Base-by-base conservation (phyloP, 352 stramenopile species). In the Phytophthora boehmeriae region DNA sequence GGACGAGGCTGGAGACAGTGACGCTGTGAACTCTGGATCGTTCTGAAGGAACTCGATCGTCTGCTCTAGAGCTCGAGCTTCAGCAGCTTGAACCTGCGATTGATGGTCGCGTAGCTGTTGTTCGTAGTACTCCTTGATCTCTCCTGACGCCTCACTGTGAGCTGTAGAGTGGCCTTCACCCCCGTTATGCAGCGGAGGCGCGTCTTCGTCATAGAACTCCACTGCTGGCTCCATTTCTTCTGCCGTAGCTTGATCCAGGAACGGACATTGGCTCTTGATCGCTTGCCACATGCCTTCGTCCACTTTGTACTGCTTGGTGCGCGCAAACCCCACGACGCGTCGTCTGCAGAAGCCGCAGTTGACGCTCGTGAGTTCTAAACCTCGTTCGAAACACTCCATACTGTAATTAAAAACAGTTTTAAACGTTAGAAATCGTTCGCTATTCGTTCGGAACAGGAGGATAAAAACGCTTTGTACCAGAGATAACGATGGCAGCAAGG, bases 321-420 rank as follows among this genome's bases (percentile, higher is more conserved):
- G 76, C 9, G 83, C 83, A 55, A 92, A 86, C 8, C 85, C 82
- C 20, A 93, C 80, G 36, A 93, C 77, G 25, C 85, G 82, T 44
- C 86, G 85, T 28, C 85, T 71, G 55, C 85, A 93, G 65, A 93
- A 93, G 35, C 82, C 82, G 61, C 85, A 93, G 66, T 89, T 90
- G 45, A 82, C 78, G 32, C 78, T 90, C 13, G 85, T 93, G 45
- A 93, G 67, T 59, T 88, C 80, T 38, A 93, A 58, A 19, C 75
- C 75, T 35, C 83, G 82, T 57, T 92, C 79, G 54, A 93, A 92
- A 50, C 85, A 93, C 51, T 78, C 79, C 44, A 71, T 67, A 54
- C 80, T 89, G 49, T 16, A 2, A 17, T n/a, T n/a, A n/a, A 51
- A 39, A 57, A 38, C 17, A 60, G 14, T 48, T 45, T 13, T 59